Base-by-base conservation (phyloP, 78 protist genomes). In the Tieghemostelium lacteum region DNA sequence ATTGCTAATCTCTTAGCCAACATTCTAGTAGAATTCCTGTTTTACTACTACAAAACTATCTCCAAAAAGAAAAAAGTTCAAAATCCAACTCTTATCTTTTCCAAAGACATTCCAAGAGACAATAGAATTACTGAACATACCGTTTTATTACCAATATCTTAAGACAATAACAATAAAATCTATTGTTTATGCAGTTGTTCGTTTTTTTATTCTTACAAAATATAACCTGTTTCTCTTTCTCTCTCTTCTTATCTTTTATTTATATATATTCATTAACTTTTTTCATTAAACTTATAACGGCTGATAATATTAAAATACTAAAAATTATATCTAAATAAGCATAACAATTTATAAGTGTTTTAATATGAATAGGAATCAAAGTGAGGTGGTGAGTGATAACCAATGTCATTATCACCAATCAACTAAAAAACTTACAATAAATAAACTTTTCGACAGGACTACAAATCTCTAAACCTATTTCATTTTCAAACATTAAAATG, bases 81-180 rank as follows among this genome's bases (percentile, higher is more conserved):
- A 31, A 39, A 67, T 42, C 28, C 45, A 12, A 50, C 65, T 12
- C 42, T 33, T 31, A 83, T 83, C 14, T 83, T 69, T 50, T 31
- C 76, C 24, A 83, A 83, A 49, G 73, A 60, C 0, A 29, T 42
- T 8, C 91, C 91, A 26, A 69, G 26, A n/a, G 83, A 73, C 57
- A 22, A 36, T 12, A 73, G 83, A 73, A 73, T 73, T 14, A 17
- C 73, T n/a, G 63, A 75, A 62, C n/a, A 63, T 37, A 52, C 58
- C 24, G 50, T 73, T 24, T 73, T 73, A 73, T 24, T 73, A 24
- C 83, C 65, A 39, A 57, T 73, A n/a, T n/a, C n/a, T n/a, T n/a
- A n/a, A n/a, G n/a, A n/a, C n/a, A n/a, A n/a, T n/a, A n/a, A n/a
- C 29, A 24, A 37, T 73, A 0, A n/a, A 24, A 58, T 22, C 14